Percentiles rank a stretch among this genome's conserved stretches.
phyloP scores from a whole-genome alignment of 768 basidiomycete genomes.

The Termitomyces sp. region DNA sequence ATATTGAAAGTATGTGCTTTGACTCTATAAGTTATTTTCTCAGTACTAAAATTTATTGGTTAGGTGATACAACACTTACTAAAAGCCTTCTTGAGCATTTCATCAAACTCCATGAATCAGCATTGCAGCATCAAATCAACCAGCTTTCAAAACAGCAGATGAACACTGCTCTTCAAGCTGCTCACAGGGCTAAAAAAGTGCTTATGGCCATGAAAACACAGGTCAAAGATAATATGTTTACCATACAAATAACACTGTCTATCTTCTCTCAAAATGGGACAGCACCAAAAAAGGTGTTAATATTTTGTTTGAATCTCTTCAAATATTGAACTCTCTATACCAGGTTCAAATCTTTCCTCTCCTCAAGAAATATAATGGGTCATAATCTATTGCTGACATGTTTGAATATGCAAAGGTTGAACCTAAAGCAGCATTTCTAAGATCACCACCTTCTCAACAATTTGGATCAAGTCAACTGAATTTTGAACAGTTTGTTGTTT shows the following conservation, averaged over 20 bases:
- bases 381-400: background rate
- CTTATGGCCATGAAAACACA: background rate
- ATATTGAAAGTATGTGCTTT: background rate
- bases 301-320: background rate
- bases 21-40: background rate
- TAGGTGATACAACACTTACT: background rate
- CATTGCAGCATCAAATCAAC: slow-evolving; percentile 1
- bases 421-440: background rate
- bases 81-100: background rate
- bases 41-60: background rate
- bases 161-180: background rate
- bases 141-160: background rate
- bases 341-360: slow-evolving; percentile 3
- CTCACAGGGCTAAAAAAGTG: background rate
- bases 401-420: no score
- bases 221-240: background rate
- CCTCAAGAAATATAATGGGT: background rate
- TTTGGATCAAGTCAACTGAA: background rate
- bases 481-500: background rate
- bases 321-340: background rate
- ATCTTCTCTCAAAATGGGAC: background rate
- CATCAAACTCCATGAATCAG: background rate
- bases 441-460: background rate
- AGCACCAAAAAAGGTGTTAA: background rate
- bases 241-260: background rate